Evolutionary conservation across 2,329 filamentous ascomycete species (phyloP).

Genomic region (Diplodia corticola): DNA sequence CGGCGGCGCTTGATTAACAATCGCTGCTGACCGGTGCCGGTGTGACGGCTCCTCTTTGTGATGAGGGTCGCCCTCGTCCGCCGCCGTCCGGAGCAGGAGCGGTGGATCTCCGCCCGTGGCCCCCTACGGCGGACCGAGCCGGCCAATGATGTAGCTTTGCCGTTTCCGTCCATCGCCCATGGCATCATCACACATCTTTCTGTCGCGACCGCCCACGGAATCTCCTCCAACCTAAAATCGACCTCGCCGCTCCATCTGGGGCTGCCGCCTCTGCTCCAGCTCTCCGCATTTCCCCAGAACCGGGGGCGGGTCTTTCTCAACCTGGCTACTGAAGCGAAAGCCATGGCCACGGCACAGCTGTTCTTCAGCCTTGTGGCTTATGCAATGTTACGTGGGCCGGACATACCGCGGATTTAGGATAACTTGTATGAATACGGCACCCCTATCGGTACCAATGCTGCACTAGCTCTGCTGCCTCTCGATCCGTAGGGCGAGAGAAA

Average conservation of each 20-base stretch:
- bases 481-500: neutral
- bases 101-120: neutral
- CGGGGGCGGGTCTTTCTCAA: neutral
- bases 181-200: constrained; percentile 13
- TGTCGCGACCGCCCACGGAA: neutral
- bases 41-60: neutral
- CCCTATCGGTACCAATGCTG: neutral
- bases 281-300: constrained; percentile 4
- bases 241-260: constrained; percentile 13
- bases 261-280: neutral
- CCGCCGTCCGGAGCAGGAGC: neutral
- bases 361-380: neutral
- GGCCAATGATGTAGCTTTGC: constrained; percentile 17
- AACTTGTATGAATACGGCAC: neutral
- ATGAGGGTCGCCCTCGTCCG: neutral
- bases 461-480: neutral
- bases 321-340: constrained; percentile 1
- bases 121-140: constrained; percentile 17
- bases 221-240: constrained; percentile 4
- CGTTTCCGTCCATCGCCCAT: constrained; percentile 4
- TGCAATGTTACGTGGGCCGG: neutral
- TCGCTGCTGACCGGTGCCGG: neutral
- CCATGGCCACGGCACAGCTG: neutral
- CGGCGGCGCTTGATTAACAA: neutral
- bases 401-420: neutral